Conservation (phyloP, 345 rosid species). For the Lenwebbia sp. region DNA sequence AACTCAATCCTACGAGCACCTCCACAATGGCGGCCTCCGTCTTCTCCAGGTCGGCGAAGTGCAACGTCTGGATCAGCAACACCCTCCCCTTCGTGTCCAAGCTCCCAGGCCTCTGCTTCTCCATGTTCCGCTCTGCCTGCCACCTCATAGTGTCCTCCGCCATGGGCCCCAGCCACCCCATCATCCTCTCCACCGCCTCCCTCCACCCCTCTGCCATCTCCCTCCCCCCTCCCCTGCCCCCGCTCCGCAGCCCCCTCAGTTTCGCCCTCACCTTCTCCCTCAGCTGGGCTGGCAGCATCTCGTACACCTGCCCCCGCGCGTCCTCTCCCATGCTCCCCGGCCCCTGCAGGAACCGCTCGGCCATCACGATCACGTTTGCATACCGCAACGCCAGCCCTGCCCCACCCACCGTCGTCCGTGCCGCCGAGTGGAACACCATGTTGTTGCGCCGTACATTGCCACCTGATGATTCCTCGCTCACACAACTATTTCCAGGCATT, state of each 20-base stretch:
- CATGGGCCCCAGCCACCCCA: constrained; percentile 38
- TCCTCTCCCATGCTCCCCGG: constrained; percentile 15
- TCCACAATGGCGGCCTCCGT: constrained; percentile 47
- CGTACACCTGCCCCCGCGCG: constrained; percentile 23
- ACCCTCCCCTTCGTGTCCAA: constrained; percentile 19
- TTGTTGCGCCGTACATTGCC: neutral
- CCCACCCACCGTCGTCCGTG: constrained; percentile 25
- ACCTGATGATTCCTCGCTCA: neutral
- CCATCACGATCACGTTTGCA: constrained; percentile 28
- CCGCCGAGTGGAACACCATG: constrained; percentile 3
- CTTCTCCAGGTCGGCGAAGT: constrained; percentile 44
- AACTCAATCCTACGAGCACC: constrained; percentile 45
- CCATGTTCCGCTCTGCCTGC: constrained; percentile 38
- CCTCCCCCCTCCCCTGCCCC: neutral
- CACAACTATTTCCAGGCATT: neutral
- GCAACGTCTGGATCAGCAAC: constrained; percentile 34
- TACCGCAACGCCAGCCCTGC: constrained; percentile 36
- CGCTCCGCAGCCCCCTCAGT: constrained; percentile 15
- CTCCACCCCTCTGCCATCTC: constrained; percentile 28
- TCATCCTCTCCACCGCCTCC: constrained; percentile 24
- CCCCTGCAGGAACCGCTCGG: constrained; percentile 18
- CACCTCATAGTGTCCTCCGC: constrained; percentile 44
- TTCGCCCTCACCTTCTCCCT: constrained; percentile 17
- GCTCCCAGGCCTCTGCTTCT: constrained; percentile 23
- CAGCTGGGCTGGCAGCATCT: constrained; percentile 22